phyloP scores from a whole-genome alignment of 1,139 yeast genomes.

The Suhomyces ambrosiae region DNA sequence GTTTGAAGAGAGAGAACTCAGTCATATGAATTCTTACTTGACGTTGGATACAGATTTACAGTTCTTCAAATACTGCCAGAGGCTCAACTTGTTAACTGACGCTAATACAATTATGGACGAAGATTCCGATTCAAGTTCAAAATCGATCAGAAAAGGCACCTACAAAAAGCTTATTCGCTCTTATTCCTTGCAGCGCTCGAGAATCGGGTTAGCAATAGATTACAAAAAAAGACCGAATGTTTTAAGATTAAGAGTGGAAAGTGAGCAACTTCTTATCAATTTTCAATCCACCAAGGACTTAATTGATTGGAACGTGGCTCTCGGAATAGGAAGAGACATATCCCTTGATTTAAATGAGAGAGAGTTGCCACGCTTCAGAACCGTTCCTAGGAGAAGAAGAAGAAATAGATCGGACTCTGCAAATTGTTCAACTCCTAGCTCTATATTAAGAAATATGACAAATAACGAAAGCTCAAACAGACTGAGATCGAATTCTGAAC shows the following conservation, averaged over 20 bases:
- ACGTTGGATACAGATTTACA: slow-evolving; percentile 43
- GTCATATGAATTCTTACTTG: slow-evolving; percentile 25
- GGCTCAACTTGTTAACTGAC: slow-evolving; percentile 21
- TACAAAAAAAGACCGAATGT: slow-evolving; percentile 62
- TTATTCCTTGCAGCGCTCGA: slow-evolving; percentile 70
- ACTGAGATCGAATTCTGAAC: slow-evolving; percentile 20
- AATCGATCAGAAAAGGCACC: slow-evolving; percentile 4
- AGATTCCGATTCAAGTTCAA: slow-evolving; percentile 9
- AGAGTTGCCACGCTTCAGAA: slow-evolving; percentile 66
- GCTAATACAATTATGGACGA: slow-evolving; percentile 7
- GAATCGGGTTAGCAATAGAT: slow-evolving; percentile 69
- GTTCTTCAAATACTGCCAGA: slow-evolving; percentile 36
- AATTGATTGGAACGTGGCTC: slow-evolving; percentile 65
- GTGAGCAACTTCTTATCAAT: slow-evolving; percentile 64
- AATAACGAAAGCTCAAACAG: slow-evolving; percentile 13
- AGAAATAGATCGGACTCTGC: slow-evolving; percentile 4
- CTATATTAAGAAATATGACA: slow-evolving; percentile 4
- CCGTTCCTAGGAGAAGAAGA: slow-evolving; percentile 70
- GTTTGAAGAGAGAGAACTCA: slow-evolving; percentile 17
- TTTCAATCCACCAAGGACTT: slow-evolving; percentile 58
- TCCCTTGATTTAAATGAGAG: slow-evolving; percentile 62
- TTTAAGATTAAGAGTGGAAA: slow-evolving; percentile 63
- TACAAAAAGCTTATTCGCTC: slow-evolving; percentile 34
- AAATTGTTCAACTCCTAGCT: not conserved
- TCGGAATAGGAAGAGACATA: slow-evolving; percentile 64